Evolutionary conservation across 169 alveolate species (phyloP).

Genomic region (Amoebophrya sp.): DNA sequence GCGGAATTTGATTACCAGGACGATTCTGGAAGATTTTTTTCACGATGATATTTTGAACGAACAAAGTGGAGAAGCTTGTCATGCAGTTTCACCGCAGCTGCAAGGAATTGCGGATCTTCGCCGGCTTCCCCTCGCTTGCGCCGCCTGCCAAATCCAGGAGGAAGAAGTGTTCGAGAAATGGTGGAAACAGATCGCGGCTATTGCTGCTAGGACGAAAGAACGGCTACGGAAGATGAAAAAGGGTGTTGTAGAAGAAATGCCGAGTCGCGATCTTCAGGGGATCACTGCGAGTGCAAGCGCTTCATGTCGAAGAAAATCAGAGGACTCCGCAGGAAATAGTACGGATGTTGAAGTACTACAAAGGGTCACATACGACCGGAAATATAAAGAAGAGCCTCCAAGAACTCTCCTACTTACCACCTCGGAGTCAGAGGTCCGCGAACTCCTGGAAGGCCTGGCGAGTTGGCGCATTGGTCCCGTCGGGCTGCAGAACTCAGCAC

Average conservation of each 20-base stretch:
- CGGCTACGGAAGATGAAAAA: background rate
- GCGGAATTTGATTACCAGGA: background rate
- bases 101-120: too few species aligned
- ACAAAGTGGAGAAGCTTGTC: too few species aligned
- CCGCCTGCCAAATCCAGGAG: background rate
- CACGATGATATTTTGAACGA: background rate
- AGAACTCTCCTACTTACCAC: too few species aligned
- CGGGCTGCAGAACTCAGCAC: background rate
- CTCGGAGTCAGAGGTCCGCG: background rate
- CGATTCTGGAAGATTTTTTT: background rate
- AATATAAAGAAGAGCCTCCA: too few species aligned
- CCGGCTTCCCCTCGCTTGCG: background rate
- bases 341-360: too few species aligned
- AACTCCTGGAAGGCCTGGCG: background rate
- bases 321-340: background rate
- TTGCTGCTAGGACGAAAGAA: background rate
- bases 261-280: too few species aligned
- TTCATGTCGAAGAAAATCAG: background rate
- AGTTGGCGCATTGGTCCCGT: background rate
- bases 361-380: too few species aligned
- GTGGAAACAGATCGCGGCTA: too few species aligned
- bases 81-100: too few species aligned
- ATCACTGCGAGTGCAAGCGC: background rate
- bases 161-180: background rate
- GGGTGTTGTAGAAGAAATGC: too few species aligned